phyloP scores from a whole-genome alignment of 495 filamentous ascomycete species.

The Trichoderma virens region DNA sequence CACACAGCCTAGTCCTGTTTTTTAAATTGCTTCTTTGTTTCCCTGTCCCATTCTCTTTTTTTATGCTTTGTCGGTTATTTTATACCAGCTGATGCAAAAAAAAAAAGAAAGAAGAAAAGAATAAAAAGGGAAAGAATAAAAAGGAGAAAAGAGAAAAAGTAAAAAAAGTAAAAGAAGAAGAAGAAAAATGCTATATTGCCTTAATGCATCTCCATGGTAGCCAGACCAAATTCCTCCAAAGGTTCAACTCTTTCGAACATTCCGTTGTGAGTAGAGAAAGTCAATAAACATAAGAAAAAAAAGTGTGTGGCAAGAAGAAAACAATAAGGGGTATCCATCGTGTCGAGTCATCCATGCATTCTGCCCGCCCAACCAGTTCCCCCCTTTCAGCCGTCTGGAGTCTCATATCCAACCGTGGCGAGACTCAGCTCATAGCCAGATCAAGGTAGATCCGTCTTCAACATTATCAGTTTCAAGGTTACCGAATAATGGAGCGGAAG shows the following conservation, averaged over 20 bases:
- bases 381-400: background rate
- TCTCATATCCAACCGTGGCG: background rate
- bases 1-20: slow-evolving; percentile 2
- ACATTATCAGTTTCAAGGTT: background rate
- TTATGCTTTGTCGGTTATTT: background rate
- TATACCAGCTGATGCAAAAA: background rate
- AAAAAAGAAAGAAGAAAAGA: background rate
- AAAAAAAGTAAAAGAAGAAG: background rate
- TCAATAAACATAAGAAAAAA: slow-evolving; percentile 5
- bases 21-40: background rate
- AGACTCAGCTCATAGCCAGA: background rate
- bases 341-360: slow-evolving; percentile 13
- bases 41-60: background rate
- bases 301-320: slow-evolving; percentile 1
- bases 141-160: background rate
- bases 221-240: slow-evolving; percentile 2
- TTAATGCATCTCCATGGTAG: background rate
- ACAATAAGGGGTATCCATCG: slow-evolving; percentile 12
- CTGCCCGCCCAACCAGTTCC: slow-evolving; percentile 8
- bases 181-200: background rate
- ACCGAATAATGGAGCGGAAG: background rate
- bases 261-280: background rate
- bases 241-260: background rate
- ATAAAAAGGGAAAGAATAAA: background rate
- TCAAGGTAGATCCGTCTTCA: background rate